Evolutionary conservation across 2,329 filamentous ascomycete species (phyloP).

Genomic region (Nakataea oryzae): DNA sequence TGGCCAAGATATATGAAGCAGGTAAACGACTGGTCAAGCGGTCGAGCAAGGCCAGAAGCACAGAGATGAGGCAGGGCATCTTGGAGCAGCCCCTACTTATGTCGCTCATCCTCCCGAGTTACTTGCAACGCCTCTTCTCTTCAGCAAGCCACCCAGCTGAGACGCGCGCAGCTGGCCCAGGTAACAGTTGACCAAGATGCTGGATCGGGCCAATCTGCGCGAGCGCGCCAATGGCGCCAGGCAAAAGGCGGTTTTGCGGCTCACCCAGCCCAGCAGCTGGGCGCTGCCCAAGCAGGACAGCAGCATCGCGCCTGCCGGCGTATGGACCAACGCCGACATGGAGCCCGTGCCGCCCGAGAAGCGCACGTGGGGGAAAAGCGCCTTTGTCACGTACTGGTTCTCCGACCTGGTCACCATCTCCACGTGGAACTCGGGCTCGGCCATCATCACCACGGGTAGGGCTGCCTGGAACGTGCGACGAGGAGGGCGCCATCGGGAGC

Average conservation of each 20-base stretch:
- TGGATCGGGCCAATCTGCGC: background rate
- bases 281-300: constrained; percentile 18
- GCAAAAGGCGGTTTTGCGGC: constrained; percentile 11
- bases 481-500: too few species aligned
- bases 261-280: constrained; percentile 15
- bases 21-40: too few species aligned
- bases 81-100: too few species aligned
- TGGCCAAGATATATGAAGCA: too few species aligned
- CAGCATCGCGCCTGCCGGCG: constrained; percentile 18
- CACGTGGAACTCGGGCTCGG: constrained; percentile 14
- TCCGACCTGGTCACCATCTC: constrained; percentile 16
- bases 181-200: background rate
- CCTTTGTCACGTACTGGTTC: constrained; percentile 17
- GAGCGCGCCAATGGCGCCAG: constrained; percentile 2
- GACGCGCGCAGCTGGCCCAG: too few species aligned
- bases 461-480: too few species aligned
- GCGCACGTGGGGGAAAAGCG: constrained; percentile 21
- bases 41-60: too few species aligned
- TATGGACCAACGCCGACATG: constrained; percentile 20
- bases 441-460: constrained; percentile 8
- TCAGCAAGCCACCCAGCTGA: too few species aligned
- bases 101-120: too few species aligned
- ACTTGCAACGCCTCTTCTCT: too few species aligned
- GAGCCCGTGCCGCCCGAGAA: constrained; percentile 24
- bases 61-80: too few species aligned